A percentile compares a stretch with the other conserved stretches of the same genome.
These are phyloP conservation scores for Blakeslea trispora DNA, from an alignment of 371 early-diverging fungal species.

Conservation along the genomic window DNA sequence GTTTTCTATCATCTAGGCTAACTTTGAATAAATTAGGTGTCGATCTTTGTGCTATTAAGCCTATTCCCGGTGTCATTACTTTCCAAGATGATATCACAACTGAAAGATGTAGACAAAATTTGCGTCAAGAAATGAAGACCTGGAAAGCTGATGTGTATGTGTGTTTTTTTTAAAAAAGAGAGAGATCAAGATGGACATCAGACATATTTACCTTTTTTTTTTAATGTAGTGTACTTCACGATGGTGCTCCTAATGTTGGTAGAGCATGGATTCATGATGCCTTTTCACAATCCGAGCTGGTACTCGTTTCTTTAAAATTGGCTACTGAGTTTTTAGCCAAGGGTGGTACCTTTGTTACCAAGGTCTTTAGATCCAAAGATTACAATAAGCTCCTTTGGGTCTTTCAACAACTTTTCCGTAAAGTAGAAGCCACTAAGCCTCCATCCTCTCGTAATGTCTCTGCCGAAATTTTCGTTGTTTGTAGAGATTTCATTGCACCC, in stretches of 20 bases:
- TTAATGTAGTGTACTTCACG: slow-evolving; percentile 87
- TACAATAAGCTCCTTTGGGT: slow-evolving; percentile 99
- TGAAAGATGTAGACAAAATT: slow-evolving; percentile 84
- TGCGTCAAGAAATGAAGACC: slow-evolving; percentile 90
- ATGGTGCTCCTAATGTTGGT: slow-evolving; percentile 99
- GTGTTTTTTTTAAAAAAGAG: background rate
- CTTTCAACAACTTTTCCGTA: slow-evolving; percentile 96
- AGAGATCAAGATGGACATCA: background rate
- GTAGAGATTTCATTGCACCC: slow-evolving; percentile 93
- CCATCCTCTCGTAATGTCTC: slow-evolving; percentile 99
- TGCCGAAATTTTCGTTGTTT: slow-evolving; percentile 99
- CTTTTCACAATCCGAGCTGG: slow-evolving; percentile 97
- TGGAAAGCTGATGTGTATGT: slow-evolving; percentile 98
- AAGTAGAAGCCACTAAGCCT: slow-evolving; percentile 99
- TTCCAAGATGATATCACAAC: slow-evolving; percentile 98
- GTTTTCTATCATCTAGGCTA: no score
- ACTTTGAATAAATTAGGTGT: no score
- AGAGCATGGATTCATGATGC: slow-evolving; percentile 98
- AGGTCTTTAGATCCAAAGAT: slow-evolving; percentile 99
- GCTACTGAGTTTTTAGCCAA: slow-evolving; percentile 94
- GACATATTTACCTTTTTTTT: background rate
- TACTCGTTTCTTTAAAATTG: slow-evolving; percentile 93
- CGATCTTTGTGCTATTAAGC: slow-evolving; percentile 98
- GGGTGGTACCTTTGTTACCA: slow-evolving; percentile 99
- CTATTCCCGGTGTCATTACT: slow-evolving; percentile 95